Percentiles rank a stretch among this genome's conserved stretches.
phyloP scores from a whole-genome alignment of 192 early-diverging fungal species.

The Coemansia sp. region DNA sequence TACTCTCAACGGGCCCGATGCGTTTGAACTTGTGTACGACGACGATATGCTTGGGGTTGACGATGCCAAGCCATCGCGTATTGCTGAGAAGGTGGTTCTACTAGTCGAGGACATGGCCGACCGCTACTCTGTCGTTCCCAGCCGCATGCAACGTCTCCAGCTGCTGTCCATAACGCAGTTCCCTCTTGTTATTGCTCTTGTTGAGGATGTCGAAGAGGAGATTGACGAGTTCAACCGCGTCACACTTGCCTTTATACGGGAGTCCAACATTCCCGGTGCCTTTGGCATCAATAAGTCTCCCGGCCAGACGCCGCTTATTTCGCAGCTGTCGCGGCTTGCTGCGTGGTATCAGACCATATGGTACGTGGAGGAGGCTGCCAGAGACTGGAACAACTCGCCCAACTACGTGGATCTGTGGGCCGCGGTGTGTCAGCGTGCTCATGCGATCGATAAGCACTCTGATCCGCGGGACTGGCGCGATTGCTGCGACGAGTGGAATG shows the following conservation, averaged over 20 bases:
- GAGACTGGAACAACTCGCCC: slow-evolving; percentile 49
- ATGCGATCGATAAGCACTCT: slow-evolving; percentile 7
- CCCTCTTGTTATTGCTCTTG: slow-evolving; percentile 60
- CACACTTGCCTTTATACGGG: slow-evolving; percentile 52
- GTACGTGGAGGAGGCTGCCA: slow-evolving; percentile 47
- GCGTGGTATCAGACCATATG: slow-evolving; percentile 51
- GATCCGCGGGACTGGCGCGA: slow-evolving; percentile 53
- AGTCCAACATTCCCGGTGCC: slow-evolving; percentile 9
- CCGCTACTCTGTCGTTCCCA: slow-evolving; percentile 61
- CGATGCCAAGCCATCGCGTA: slow-evolving; percentile 61
- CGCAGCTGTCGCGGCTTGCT: slow-evolving; percentile 36
- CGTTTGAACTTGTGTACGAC: slow-evolving; percentile 63
- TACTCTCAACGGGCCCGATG: slow-evolving; percentile 59
- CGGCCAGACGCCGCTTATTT: slow-evolving; percentile 20
- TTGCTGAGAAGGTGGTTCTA: slow-evolving; percentile 61
- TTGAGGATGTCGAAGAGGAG: slow-evolving; percentile 50
- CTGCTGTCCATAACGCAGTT: slow-evolving; percentile 66
- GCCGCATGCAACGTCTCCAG: slow-evolving; percentile 58
- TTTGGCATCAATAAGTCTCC: background rate
- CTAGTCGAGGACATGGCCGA: slow-evolving; percentile 65
- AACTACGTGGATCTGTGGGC: slow-evolving; percentile 47
- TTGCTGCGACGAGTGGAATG: slow-evolving; percentile 32
- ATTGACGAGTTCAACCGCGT: slow-evolving; percentile 54
- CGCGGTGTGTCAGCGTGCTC: slow-evolving; percentile 34
- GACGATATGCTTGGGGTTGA: slow-evolving; percentile 56